Conservation (phyloP, 768 basidiomycete species). For the Mycena alexandri region DNA sequence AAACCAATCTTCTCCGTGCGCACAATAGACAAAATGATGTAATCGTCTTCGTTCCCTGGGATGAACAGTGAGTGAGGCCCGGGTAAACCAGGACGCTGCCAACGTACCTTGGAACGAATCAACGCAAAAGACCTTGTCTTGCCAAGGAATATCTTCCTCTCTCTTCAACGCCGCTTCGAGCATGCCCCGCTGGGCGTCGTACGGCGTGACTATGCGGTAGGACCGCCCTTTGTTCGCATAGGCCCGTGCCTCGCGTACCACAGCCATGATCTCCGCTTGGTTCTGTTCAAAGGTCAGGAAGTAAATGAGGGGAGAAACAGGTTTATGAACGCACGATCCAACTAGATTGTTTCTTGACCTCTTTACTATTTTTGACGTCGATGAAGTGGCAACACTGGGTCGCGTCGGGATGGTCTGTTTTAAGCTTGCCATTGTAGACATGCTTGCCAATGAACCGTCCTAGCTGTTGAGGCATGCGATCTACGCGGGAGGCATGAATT, state of each 20-base stretch:
- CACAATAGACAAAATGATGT: conserved; percentile 64
- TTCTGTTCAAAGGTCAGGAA: conserved; percentile 57
- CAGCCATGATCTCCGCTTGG: conserved; percentile 59
- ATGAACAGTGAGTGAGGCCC: neutral
- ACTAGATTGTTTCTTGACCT: conserved; percentile 48
- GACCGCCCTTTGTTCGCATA: conserved; percentile 53
- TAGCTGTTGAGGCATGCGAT: conserved; percentile 63
- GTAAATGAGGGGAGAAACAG: neutral
- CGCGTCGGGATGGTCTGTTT: conserved; percentile 57
- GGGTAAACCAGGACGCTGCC: no score
- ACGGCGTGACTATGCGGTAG: conserved; percentile 79
- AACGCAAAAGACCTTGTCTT: conserved; percentile 79
- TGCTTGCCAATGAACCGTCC: conserved; percentile 64
- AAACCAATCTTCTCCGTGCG: conserved; percentile 62
- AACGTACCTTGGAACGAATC: conserved; percentile 81
- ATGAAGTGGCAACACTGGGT: conserved; percentile 68
- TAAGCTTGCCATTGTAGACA: conserved; percentile 67
- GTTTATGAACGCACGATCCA: conserved; percentile 51
- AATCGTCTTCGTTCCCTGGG: conserved; percentile 75
- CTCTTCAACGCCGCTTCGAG: conserved; percentile 65
- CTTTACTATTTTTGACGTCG: conserved; percentile 55
- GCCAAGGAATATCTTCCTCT: conserved; percentile 58
- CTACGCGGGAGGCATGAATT: conserved; percentile 48
- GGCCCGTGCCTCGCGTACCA: conserved; percentile 57
- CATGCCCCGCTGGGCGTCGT: conserved; percentile 73